Base-by-base conservation (phyloP, 306 rosid genomes). In the Quercus aquifolioides region DNA sequence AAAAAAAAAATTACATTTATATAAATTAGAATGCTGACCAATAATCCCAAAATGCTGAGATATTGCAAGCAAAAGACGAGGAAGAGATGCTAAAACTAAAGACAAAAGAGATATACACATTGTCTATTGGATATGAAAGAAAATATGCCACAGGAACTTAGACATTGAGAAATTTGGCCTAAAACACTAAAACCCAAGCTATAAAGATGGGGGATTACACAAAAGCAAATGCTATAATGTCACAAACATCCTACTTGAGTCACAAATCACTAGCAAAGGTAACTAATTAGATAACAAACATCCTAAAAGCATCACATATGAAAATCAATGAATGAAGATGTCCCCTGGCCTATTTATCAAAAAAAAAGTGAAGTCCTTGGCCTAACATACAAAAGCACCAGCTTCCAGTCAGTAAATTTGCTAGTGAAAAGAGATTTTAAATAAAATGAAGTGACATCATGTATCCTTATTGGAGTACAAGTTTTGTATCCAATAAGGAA, bases 1-100 rank as follows among this genome's bases (percentile, higher is more conserved):
- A 30, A 80, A 73, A 41, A 41, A 51, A 79, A 65, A 21, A 2
- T 21, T 25, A 75, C 63, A 78, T 74, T 59, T 74, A 74, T 54
- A 54, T 38, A 31, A 9, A 55, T 41, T 35, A 68, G 55, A 78
- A 58, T 65, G 76, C 31, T 67, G 43, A 82, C 6, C 74, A n/a
- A 85, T 54, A 77, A 5, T 33, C 38, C 38, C 7, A 33, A 0
- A 33, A 33, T 33, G 2, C 0, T 33, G 1, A 33, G 38, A 73
- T 74, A 5, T 7, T n/a, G 3, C 25, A 26, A 15, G 56, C 15
- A 71, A 26, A 60, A 26, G 14, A 30, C 68, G 46, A 20, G 7
- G 31, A 19, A 57, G 72, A 41, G 26, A 35, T 21, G 21, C 41
- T n/a, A 56, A 56, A n/a, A n/a, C 11, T 56, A 56, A 56, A 56